These are phyloP conservation scores for Eucalyptus sideroxylon DNA, from an alignment of 345 rosid genomes.

Conservation along the genomic window DNA sequence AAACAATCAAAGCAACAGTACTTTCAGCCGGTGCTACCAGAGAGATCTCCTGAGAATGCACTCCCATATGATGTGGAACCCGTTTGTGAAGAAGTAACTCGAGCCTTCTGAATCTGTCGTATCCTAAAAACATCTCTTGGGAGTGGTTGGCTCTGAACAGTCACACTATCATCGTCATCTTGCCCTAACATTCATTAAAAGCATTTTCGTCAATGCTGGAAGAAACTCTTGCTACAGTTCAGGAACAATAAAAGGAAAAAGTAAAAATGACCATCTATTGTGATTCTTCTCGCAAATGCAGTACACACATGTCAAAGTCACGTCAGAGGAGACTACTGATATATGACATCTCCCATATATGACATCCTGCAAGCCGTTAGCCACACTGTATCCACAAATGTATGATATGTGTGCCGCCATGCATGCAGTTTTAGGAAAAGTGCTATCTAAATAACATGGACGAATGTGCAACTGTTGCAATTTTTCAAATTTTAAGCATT, in stretches of 20 bases:
- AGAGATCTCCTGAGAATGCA: slow-evolving; percentile 75
- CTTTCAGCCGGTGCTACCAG: slow-evolving; percentile 59
- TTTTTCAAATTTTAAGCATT: not conserved
- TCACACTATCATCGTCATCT: slow-evolving; percentile 58
- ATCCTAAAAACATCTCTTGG: slow-evolving; percentile 69
- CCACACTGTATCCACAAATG: not conserved
- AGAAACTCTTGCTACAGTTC: not conserved
- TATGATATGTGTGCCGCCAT: not conserved
- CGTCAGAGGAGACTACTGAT: not conserved
- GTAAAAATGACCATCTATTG: not conserved
- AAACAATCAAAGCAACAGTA: not conserved
- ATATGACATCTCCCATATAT: not conserved
- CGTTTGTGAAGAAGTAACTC: slow-evolving; percentile 64
- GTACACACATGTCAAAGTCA: not conserved
- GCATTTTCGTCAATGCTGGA: not conserved
- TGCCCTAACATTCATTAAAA: slow-evolving; percentile 26
- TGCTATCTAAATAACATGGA: not conserved
- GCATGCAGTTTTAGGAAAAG: not conserved
- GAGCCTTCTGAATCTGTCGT: slow-evolving; percentile 68
- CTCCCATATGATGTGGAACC: slow-evolving; percentile 87
- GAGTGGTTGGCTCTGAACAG: slow-evolving; percentile 71
- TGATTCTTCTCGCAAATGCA: not conserved
- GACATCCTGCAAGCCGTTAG: not conserved
- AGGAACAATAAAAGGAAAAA: not conserved
- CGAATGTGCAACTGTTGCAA: not conserved